These are phyloP conservation scores for Botrytis deweyae DNA, from an alignment of 2,329 filamentous ascomycete genomes.

Conservation along the genomic window DNA sequence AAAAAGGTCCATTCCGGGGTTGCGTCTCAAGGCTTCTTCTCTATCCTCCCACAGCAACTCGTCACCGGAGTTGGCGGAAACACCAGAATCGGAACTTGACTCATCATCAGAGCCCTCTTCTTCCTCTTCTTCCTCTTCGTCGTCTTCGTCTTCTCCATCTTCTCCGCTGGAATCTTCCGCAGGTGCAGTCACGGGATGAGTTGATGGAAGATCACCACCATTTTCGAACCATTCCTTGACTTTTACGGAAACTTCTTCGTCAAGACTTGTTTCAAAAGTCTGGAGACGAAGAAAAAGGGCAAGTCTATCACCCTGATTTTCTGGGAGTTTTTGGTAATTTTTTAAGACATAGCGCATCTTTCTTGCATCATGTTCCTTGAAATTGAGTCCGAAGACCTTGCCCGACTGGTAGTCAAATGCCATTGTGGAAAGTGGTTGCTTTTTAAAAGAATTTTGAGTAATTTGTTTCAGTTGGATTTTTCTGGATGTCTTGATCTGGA, in stretches of 20 bases:
- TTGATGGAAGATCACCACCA: conserved; percentile 23
- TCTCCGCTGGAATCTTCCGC: neutral
- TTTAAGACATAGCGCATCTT: conserved; percentile 32
- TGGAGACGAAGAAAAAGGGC: conserved; percentile 25
- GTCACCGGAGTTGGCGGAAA: neutral
- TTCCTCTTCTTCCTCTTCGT: neutral
- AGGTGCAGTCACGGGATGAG: neutral
- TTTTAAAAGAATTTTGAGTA: neutral
- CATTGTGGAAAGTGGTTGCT: neutral
- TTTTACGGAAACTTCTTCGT: conserved; percentile 19
- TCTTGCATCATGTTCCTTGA: conserved; percentile 29
- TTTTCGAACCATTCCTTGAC: conserved; percentile 28
- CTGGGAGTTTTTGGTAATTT: conserved; percentile 24
- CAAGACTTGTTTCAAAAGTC: conserved; percentile 24
- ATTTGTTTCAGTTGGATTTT: too few relatives aligned
- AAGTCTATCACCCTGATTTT: conserved; percentile 19
- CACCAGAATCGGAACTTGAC: neutral
- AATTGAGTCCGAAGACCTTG: conserved; percentile 30
- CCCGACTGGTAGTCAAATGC: neutral
- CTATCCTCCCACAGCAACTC: neutral
- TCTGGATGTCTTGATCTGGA: neutral
- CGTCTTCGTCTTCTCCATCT: neutral
- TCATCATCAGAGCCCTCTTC: neutral
- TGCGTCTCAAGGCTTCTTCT: neutral
- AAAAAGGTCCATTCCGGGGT: neutral